These are phyloP conservation scores for Metarhizium rileyi DNA, from an alignment of 2,329 filamentous ascomycete genomes.

Conservation along the genomic window DNA sequence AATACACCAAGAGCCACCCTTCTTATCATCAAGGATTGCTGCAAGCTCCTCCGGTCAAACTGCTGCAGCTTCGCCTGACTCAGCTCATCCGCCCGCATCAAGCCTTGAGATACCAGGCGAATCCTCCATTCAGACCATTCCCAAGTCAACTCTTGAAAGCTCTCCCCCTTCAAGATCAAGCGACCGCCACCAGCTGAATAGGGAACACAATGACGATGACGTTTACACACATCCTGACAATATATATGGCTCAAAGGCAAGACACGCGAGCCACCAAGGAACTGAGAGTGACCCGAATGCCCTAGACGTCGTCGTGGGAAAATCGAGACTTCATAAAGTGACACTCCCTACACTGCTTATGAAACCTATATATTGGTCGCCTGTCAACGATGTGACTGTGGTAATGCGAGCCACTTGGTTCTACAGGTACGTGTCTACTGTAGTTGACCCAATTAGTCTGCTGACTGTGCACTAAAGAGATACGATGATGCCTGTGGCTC, in stretches of 20 bases:
- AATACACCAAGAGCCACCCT: not conserved
- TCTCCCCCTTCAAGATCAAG: not conserved
- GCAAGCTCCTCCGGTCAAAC: not conserved
- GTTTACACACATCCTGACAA: not conserved
- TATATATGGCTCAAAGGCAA: not conserved
- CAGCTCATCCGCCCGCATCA: not conserved
- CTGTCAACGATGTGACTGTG: constrained; percentile 75
- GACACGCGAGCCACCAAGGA: constrained; percentile 16
- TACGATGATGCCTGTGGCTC: constrained; percentile 83
- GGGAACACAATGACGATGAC: not conserved
- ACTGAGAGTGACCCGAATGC: constrained; percentile 9
- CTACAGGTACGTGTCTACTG: constrained; percentile 48
- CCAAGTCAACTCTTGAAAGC: not conserved
- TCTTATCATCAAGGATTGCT: not conserved
- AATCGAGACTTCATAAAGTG: constrained; percentile 85
- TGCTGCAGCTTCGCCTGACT: not conserved
- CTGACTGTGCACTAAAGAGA: constrained; percentile 39
- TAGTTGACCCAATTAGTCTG: not conserved
- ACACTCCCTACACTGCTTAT: constrained; percentile 74
- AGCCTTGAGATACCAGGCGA: not conserved
- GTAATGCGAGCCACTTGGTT: constrained; percentile 93
- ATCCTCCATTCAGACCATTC: not conserved
- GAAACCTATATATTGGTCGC: constrained; percentile 97
- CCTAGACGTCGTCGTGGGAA: constrained; percentile 67
- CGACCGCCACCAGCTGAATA: not conserved